These are phyloP conservation scores for Rhizopogon salebrosus DNA, from an alignment of 768 basidiomycete species.

Conservation along the genomic window DNA sequence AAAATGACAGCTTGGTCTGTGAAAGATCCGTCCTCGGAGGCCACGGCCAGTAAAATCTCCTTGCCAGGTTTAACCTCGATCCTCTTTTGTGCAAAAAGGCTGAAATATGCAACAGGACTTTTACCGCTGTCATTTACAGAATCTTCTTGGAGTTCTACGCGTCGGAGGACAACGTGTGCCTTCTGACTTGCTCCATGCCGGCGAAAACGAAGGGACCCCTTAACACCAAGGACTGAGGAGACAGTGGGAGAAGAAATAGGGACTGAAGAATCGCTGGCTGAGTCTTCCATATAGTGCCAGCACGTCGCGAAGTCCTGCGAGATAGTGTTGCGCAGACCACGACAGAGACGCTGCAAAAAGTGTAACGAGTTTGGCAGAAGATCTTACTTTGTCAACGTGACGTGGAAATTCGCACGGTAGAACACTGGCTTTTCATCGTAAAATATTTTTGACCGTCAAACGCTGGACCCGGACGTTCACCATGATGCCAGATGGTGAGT, in stretches of 20 bases:
- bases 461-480: too few species aligned
- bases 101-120: constrained; percentile 45
- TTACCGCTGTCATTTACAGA: constrained; percentile 37
- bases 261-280: constrained; percentile 31
- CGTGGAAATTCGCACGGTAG: background rate
- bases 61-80: constrained; percentile 69
- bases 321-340: constrained; percentile 6
- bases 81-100: constrained; percentile 62
- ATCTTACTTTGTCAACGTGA: constrained; percentile 10
- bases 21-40: constrained; percentile 45
- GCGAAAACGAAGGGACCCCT: constrained; percentile 57
- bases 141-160: constrained; percentile 47
- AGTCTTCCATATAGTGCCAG: constrained; percentile 29
- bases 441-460: too few species aligned
- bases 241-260: constrained; percentile 29
- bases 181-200: constrained; percentile 64
- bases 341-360: constrained; percentile 6
- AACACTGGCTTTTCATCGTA: too few species aligned
- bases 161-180: constrained; percentile 62
- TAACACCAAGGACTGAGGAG: constrained; percentile 56
- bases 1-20: constrained; percentile 55
- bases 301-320: constrained; percentile 9
- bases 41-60: constrained; percentile 60
- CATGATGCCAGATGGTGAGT: too few species aligned
- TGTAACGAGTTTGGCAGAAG: constrained; percentile 1